Percentiles rank a stretch among this genome's conserved stretches.
phyloP scores from a whole-genome alignment of 2,329 filamentous ascomycete genomes.

The Fusarium tanahbumbuense region DNA sequence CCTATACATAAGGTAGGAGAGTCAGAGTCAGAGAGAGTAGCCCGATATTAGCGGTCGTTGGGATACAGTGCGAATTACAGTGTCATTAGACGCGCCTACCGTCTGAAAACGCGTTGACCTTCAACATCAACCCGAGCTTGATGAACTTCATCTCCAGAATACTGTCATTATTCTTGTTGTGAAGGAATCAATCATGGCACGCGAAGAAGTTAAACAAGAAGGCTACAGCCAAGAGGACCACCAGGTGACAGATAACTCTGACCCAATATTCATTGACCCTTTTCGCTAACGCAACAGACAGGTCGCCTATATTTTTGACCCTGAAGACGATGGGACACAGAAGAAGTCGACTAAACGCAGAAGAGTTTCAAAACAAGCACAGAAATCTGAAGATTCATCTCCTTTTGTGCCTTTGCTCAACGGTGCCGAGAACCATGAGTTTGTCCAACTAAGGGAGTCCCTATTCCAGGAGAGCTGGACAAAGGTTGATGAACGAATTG shows the following conservation, averaged over 20 bases:
- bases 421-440: constrained; percentile 63
- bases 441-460: constrained; percentile 64
- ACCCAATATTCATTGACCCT: not conserved
- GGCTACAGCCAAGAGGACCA: constrained; percentile 58
- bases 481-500: constrained; percentile 71
- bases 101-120: constrained; percentile 40
- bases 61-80: constrained; percentile 34
- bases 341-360: constrained; percentile 66
- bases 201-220: constrained; percentile 39
- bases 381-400: constrained; percentile 37
- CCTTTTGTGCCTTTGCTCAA: constrained; percentile 66
- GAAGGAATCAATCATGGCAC: constrained; percentile 38
- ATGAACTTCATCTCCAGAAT: constrained; percentile 10
- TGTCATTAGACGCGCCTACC: constrained; percentile 23
- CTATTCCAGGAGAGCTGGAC: constrained; percentile 74
- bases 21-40: not conserved
- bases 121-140: constrained; percentile 21
- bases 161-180: not conserved
- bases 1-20: not conserved
- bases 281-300: constrained; percentile 49
- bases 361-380: constrained; percentile 60
- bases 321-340: constrained; percentile 55
- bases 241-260: constrained; percentile 50
- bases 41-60: constrained; percentile 6
- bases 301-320: constrained; percentile 72